A percentile compares a stretch with the other conserved stretches of the same genome.
These are phyloP conservation scores for Skeletonema marinoi DNA, from an alignment of 108 stramenopile species.

Conservation along the genomic window DNA sequence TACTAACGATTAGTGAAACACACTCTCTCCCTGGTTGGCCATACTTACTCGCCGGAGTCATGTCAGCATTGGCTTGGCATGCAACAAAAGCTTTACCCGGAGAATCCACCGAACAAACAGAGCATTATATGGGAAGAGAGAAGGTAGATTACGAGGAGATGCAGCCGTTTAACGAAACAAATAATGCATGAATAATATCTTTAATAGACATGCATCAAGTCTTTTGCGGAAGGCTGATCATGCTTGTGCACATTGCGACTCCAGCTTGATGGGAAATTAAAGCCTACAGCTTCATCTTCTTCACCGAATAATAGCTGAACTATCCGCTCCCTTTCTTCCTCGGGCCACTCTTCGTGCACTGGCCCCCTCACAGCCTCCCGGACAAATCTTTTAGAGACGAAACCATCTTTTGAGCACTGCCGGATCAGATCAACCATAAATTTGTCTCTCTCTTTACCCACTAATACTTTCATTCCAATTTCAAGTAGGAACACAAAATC, in stretches of 20 bases:
- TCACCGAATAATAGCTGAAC: slow-evolving; percentile 39
- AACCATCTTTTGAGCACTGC: slow-evolving; percentile 71
- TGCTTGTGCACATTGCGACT: slow-evolving; percentile 53
- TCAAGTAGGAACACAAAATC: slow-evolving; percentile 61
- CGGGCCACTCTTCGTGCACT: slow-evolving; percentile 55
- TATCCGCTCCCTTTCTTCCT: slow-evolving; percentile 40
- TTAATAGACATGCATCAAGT: not conserved
- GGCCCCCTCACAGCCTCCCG: not conserved
- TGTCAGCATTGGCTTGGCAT: slow-evolving; percentile 61
- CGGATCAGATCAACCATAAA: slow-evolving; percentile 47
- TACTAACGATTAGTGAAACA: slow-evolving; percentile 77
- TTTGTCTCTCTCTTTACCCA: slow-evolving; percentile 24
- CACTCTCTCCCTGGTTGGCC: slow-evolving; percentile 70
- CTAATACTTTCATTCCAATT: slow-evolving; percentile 58
- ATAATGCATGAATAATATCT: not conserved
- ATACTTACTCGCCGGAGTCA: slow-evolving; percentile 54
- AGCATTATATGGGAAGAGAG: not conserved
- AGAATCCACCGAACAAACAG: slow-evolving; percentile 18
- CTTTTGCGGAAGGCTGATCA: not conserved
- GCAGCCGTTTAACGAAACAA: slow-evolving; percentile 1
- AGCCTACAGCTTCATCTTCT: slow-evolving; percentile 18
- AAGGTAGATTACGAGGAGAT: not conserved
- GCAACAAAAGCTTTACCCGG: slow-evolving; percentile 52
- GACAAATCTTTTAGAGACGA: slow-evolving; percentile 55
- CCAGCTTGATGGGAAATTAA: slow-evolving; percentile 56